Evolutionary conservation across 202 grass and related monocot species (phyloP).

Genomic region (Schoenoplectus tabernaemontani): DNA sequence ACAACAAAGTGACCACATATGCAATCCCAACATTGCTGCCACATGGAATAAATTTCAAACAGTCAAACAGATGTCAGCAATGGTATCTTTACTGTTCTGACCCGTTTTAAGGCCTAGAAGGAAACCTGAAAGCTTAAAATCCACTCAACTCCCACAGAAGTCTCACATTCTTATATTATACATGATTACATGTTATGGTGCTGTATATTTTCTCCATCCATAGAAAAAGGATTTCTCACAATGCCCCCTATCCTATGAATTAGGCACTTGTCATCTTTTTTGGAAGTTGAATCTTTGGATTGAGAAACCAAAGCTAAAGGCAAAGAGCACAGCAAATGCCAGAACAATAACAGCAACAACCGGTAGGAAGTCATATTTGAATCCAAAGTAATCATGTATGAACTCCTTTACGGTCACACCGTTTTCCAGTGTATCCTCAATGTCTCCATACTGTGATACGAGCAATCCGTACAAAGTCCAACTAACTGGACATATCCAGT

Average conservation of each 20-base stretch:
- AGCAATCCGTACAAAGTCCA: conserved; percentile 82
- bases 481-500: conserved; percentile 42
- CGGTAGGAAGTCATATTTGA: conserved; percentile 57
- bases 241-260: not conserved
- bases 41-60: not conserved
- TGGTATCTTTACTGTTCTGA: too few species aligned
- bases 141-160: too few species aligned
- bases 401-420: conserved; percentile 29
- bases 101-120: too few species aligned
- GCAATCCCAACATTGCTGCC: not conserved
- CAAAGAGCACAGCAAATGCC: conserved; percentile 50
- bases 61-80: not conserved
- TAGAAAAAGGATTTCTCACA: not conserved
- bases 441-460: conserved; percentile 67
- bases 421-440: conserved; percentile 9
- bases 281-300: conserved; percentile 88
- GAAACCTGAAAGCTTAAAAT: too few species aligned
- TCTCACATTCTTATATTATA: not conserved
- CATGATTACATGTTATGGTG: not conserved
- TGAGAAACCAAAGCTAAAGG: conserved; percentile 51
- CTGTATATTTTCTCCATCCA: not conserved
- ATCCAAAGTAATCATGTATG: conserved; percentile 43
- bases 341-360: conserved; percentile 38
- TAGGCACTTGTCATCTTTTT: conserved; percentile 32
- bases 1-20: not conserved